A percentile compares a stretch with the other conserved stretches of the same genome.
Evolutionary conservation across 805 yeast species (phyloP).

Genomic region (Myxozyma nipponensis): DNA sequence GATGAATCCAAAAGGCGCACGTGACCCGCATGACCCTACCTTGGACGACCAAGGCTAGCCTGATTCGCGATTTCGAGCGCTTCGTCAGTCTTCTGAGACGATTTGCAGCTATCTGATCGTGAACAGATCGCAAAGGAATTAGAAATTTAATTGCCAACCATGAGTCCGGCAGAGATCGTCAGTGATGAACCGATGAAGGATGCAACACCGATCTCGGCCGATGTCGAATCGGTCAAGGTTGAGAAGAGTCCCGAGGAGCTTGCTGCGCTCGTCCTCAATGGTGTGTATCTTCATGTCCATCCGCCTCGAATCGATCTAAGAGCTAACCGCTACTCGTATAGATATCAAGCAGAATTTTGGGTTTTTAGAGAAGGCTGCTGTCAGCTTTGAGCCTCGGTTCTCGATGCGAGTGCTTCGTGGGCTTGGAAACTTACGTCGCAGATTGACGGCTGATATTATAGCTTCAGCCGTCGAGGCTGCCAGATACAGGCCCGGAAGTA

Average conservation of each 20-base stretch:
- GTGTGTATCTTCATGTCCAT: slow-evolving; percentile 6
- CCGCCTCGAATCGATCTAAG: background rate
- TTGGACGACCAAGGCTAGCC: too few relatives aligned
- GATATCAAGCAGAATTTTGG: slow-evolving; percentile 43
- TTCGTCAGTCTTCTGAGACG: background rate
- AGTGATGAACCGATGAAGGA: slow-evolving; percentile 24
- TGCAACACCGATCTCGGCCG: background rate
- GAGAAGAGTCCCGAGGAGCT: slow-evolving; percentile 17
- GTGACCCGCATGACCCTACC: too few relatives aligned
- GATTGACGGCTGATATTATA: slow-evolving; percentile 54
- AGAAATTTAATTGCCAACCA: background rate
- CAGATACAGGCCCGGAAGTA: slow-evolving; percentile 46
- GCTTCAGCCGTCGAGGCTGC: slow-evolving; percentile 49
- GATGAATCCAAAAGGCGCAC: too few relatives aligned
- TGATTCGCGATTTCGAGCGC: too few relatives aligned
- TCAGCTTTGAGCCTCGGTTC: slow-evolving; percentile 79
- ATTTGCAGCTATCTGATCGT: background rate
- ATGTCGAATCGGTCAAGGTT: slow-evolving; percentile 1
- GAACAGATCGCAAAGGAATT: background rate
- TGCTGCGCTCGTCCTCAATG: slow-evolving; percentile 18
- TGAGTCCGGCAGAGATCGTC: background rate
- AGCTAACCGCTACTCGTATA: slow-evolving; percentile 2
- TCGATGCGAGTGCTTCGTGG: slow-evolving; percentile 83
- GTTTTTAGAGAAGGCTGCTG: slow-evolving; percentile 57
- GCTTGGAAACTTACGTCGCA: slow-evolving; percentile 67